Base-by-base conservation (phyloP, 2,329 filamentous ascomycete genomes). In the Ophiostoma triangulosporum region DNA sequence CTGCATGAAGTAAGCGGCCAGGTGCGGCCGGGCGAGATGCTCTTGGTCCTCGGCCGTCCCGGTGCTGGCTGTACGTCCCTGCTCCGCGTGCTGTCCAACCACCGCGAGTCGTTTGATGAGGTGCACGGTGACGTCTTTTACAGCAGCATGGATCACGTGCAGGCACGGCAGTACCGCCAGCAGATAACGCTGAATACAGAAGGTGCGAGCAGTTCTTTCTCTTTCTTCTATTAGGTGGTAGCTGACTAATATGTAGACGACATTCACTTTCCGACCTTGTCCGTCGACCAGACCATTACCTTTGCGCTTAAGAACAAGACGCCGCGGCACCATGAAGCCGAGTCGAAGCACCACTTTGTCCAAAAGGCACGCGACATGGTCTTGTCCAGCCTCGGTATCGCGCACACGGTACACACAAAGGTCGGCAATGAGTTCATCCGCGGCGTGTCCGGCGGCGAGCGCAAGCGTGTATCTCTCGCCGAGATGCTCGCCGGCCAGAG, bases 11-110 rank as follows among this genome's bases (percentile, higher is more conserved):
- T 86, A 53, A 82, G 87, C 58, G 84, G 84, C 24, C 63, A 87
- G 0, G 80, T 88, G 1, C 73, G 78, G 62, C 77, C 76, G 56
- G 84, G 84, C 38, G 84, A 88, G 71, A 86, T 88, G 81, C 68
- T 88, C 27, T 80, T 88, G 14, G 84, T 88, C 2, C 73, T 88
- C 31, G 84, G 84, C 15, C 84, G 83, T 54, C 84, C 84, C 2
- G 78, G 78, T 35, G 75, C 77, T n/a, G 85, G 85, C 53, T 95
- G 88, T 66, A 88, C 85, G n/a, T 94, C 88, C 2, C 83, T 94
- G 58, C 73, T 95, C 5, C 78, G 78, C 60, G 74, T 80, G 0
- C 80, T 90, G 54, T 80, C 82, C 27, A 89, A 89, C 62, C 77
- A 88, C 60, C 73, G 83, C 55, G 93, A 94, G 71, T 86, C 87